Conservation (phyloP, 768 basidiomycete genomes). For the Sutorius australiensis region DNA sequence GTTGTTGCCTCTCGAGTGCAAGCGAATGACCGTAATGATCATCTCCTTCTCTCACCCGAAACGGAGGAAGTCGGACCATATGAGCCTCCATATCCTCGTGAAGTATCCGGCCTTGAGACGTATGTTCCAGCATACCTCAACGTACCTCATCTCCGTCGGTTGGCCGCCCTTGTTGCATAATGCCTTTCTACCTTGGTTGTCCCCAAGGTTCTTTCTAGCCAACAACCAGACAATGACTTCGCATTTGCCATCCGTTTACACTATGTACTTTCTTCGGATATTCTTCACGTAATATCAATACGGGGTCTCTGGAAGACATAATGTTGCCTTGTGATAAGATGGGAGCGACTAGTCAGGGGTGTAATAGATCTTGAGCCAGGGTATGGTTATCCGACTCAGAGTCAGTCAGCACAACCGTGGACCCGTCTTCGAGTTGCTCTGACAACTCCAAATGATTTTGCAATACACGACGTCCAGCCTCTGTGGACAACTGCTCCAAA, state of each 20-base stretch:
- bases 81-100: constrained; percentile 89
- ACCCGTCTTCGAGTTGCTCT: constrained; percentile 54
- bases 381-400: not conserved
- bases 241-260: constrained; percentile 12
- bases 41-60: constrained; percentile 91
- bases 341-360: not conserved
- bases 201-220: not conserved
- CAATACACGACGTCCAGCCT: constrained; percentile 31
- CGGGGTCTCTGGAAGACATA: not conserved
- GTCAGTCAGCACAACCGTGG: constrained; percentile 20
- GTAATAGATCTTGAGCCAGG: not conserved
- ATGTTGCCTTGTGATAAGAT: not conserved
- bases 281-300: constrained; percentile 15
- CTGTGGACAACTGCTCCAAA: constrained; percentile 31
- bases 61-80: constrained; percentile 96
- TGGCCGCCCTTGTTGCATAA: constrained; percentile 83
- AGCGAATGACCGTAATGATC: constrained; percentile 95
- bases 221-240: constrained; percentile 1
- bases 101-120: constrained; percentile 94
- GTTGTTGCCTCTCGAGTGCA: constrained; percentile 95
- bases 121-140: constrained; percentile 92
- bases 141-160: constrained; percentile 81
- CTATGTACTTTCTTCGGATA: constrained; percentile 16
- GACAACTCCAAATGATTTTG: constrained; percentile 48
- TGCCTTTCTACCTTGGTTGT: constrained; percentile 1